Conservation (phyloP, 2,329 filamentous ascomycete genomes). For the Pseudogymnoascus sp. region DNA sequence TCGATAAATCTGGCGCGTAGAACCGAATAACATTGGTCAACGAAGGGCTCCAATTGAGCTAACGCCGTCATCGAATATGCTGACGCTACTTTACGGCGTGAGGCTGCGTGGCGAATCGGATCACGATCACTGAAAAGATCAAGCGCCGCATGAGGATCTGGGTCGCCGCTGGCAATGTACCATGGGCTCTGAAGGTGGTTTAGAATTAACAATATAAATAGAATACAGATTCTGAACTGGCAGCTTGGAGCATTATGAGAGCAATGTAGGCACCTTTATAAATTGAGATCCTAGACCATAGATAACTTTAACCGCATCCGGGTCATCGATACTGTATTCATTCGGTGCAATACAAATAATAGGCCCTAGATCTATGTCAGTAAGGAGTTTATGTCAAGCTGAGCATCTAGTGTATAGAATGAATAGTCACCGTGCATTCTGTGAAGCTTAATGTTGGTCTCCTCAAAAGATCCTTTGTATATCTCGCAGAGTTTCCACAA, state of each 20-base stretch:
- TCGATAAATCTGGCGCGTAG: neutral
- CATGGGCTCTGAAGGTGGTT: neutral
- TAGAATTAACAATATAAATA: neutral
- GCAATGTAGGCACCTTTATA: neutral
- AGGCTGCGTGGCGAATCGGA: slow-evolving; percentile 30
- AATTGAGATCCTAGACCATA: neutral
- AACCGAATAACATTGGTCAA: slow-evolving; percentile 25
- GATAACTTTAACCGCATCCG: neutral
- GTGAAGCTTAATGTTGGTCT: neutral
- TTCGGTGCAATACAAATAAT: neutral
- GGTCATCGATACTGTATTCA: neutral
- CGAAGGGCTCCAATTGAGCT: slow-evolving; percentile 37
- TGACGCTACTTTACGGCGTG: slow-evolving; percentile 32
- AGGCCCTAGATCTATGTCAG: neutral
- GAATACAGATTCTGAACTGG: neutral
- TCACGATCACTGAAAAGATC: slow-evolving; percentile 28
- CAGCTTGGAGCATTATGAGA: neutral
- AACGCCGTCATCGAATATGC: slow-evolving; percentile 39
- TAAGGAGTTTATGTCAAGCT: neutral
- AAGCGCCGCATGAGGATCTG: neutral
- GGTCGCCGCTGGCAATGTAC: neutral
- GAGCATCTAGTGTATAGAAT: neutral
- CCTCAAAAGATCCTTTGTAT: neutral
- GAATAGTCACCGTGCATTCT: neutral
- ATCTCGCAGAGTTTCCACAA: neutral